These are phyloP conservation scores for Mucor piriformis DNA, from an alignment of 371 early-diverging fungal genomes.

Conservation along the genomic window DNA sequence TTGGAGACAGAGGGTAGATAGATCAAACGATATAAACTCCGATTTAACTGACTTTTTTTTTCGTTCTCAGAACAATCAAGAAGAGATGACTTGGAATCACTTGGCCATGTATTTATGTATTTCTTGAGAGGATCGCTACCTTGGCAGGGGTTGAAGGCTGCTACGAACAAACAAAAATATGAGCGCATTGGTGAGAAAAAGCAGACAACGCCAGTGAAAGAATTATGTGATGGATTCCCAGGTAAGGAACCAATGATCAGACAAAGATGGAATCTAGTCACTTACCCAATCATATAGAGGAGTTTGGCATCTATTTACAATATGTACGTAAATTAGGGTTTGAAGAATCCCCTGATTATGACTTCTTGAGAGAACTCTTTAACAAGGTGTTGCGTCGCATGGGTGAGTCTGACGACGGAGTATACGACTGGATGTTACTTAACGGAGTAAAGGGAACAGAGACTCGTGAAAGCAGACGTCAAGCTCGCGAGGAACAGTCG, in stretches of 20 bases:
- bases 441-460: conserved; percentile 55
- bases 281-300: conserved; percentile 51
- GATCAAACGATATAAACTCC: conserved; percentile 1
- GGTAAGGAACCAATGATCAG: conserved; percentile 31
- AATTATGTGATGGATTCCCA: conserved; percentile 93
- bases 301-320: conserved; percentile 89
- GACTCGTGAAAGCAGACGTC: conserved; percentile 31
- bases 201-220: conserved; percentile 88
- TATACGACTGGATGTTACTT: conserved; percentile 94
- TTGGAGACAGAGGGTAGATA: not conserved
- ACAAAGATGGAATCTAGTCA: not conserved
- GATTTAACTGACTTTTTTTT: conserved; percentile 2
- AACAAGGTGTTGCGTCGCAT: conserved; percentile 78
- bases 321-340: conserved; percentile 95
- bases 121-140: conserved; percentile 98
- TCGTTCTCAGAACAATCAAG: conserved; percentile 83
- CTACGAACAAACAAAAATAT: conserved; percentile 98
- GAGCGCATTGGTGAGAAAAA: conserved; percentile 99
- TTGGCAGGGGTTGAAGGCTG: conserved; percentile 99
- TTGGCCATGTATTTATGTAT: conserved; percentile 99
- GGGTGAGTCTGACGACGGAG: conserved; percentile 86
- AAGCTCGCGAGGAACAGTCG: conserved; percentile 29
- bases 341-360: conserved; percentile 98
- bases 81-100: conserved; percentile 98
- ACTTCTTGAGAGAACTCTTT: conserved; percentile 85